Conservation (phyloP, 2,329 filamentous ascomycete species). For the Nothophaeocryptopus gaeumannii region DNA sequence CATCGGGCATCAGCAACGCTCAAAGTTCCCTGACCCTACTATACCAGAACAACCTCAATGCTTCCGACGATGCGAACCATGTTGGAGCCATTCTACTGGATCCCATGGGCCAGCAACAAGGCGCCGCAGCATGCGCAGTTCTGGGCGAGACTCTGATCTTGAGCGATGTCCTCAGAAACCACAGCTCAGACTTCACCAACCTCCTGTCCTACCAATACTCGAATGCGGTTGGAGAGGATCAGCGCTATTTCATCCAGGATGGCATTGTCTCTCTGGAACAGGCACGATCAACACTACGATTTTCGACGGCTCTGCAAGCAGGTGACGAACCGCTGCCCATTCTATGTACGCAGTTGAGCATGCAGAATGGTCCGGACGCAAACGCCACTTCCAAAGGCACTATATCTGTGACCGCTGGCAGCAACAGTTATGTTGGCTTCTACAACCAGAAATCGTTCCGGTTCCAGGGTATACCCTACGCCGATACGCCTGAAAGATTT, state of each 20-base stretch:
- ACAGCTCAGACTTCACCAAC: constrained; percentile 47
- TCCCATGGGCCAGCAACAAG: constrained; percentile 38
- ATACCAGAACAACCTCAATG: constrained; percentile 57
- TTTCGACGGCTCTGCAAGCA: not conserved
- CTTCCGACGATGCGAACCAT: constrained; percentile 53
- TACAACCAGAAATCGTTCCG: constrained; percentile 54
- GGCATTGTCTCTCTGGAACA: constrained; percentile 39
- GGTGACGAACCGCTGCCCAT: constrained; percentile 39
- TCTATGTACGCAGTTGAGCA: constrained; percentile 51
- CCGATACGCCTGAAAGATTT: constrained; percentile 42
- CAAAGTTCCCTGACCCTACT: constrained; percentile 50
- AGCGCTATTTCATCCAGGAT: constrained; percentile 44
- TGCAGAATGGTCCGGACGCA: constrained; percentile 34
- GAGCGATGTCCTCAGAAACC: constrained; percentile 40
- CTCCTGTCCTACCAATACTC: constrained; percentile 48
- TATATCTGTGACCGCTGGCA: constrained; percentile 41
- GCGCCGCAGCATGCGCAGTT: constrained; percentile 44
- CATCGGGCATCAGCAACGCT: constrained; percentile 30
- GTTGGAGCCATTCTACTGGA: constrained; percentile 52
- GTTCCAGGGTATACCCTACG: constrained; percentile 49
- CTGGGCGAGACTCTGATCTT: constrained; percentile 51
- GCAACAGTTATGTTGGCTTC: constrained; percentile 50
- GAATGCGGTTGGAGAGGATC: constrained; percentile 35
- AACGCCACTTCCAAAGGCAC: constrained; percentile 38
- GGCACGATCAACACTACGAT: constrained; percentile 9